A percentile compares a stretch with the other conserved stretches of the same genome.
phyloP scores from a whole-genome alignment of 495 filamentous ascomycete species.

The Cercophora sp. region DNA sequence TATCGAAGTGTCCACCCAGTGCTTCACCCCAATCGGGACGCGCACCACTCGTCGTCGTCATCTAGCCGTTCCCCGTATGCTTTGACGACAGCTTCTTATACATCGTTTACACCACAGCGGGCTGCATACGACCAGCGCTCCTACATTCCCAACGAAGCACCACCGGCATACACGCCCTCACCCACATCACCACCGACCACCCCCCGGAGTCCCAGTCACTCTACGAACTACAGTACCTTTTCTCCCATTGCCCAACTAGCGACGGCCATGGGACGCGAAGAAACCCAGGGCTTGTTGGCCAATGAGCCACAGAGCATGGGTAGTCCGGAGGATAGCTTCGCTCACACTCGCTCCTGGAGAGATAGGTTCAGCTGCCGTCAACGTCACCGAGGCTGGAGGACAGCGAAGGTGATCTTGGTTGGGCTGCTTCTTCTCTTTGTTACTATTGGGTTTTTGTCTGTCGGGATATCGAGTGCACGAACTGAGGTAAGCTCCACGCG shows the following conservation, averaged over 20 bases:
- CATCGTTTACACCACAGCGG: constrained; percentile 13
- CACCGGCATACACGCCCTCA: constrained; percentile 44
- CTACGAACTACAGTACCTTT: constrained; percentile 41
- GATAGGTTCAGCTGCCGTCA: constrained; percentile 27
- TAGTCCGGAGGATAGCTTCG: constrained; percentile 1
- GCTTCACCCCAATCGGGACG: constrained; percentile 13
- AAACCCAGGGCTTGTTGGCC: constrained; percentile 33
- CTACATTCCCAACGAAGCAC: constrained; percentile 37
- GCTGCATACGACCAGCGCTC: constrained; percentile 17
- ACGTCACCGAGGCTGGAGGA: constrained; percentile 21
- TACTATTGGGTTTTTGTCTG: constrained; percentile 25
- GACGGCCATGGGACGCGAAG: constrained; percentile 34
- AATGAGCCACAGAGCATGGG: constrained; percentile 42
- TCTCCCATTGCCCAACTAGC: background rate
- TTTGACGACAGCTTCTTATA: constrained; percentile 22
- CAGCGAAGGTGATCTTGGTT: constrained; percentile 20
- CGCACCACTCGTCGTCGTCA: constrained; percentile 23
- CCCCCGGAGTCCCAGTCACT: background rate
- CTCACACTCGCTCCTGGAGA: constrained; percentile 23
- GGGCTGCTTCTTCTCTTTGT: constrained; percentile 27
- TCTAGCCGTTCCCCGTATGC: constrained; percentile 18
- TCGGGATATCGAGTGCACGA: constrained; percentile 8
- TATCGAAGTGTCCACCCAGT: no score
- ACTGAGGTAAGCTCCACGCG: background rate
- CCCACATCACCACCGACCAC: constrained; percentile 25